phyloP scores from a whole-genome alignment of 192 early-diverging fungal genomes.

The Mortierella claussenii region DNA sequence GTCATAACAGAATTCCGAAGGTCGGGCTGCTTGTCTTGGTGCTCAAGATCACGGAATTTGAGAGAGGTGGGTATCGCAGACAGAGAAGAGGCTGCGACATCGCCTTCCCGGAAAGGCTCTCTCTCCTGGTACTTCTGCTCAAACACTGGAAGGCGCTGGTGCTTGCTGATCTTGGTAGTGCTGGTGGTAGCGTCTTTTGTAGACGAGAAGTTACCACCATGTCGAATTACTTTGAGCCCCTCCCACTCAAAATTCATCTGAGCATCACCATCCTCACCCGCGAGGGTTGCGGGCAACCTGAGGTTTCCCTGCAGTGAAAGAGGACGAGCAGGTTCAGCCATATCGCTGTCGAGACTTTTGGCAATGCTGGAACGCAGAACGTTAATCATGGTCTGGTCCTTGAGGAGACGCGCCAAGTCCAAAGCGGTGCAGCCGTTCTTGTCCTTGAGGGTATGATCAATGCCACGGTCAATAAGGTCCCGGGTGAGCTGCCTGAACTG shows the following conservation, averaged over 20 bases:
- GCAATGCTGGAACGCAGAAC: neutral
- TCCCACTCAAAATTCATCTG: conserved; percentile 21
- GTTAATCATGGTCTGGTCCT: conserved; percentile 5
- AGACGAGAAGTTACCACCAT: neutral
- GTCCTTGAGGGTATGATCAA: conserved; percentile 58
- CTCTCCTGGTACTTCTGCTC: too few relatives aligned
- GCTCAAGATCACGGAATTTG: too few relatives aligned
- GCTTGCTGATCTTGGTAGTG: too few relatives aligned
- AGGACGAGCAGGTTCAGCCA: neutral
- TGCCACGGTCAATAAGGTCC: conserved; percentile 60
- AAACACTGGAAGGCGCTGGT: too few relatives aligned
- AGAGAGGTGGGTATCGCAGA: too few relatives aligned
- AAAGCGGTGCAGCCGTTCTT: conserved; percentile 67
- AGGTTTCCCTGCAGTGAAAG: neutral
- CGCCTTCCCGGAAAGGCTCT: too few relatives aligned
- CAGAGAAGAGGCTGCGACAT: too few relatives aligned
- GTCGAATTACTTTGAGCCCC: neutral
- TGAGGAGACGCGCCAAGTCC: conserved; percentile 22
- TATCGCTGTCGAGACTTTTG: neutral
- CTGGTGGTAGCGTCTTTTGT: too few relatives aligned
- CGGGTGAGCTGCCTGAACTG: conserved; percentile 58
- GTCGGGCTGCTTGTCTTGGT: too few relatives aligned
- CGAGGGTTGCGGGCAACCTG: neutral
- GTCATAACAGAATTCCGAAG: too few relatives aligned
- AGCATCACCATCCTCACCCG: neutral